Conservation (phyloP, 352 stramenopile species). For the Globisporangium cystogenes region DNA sequence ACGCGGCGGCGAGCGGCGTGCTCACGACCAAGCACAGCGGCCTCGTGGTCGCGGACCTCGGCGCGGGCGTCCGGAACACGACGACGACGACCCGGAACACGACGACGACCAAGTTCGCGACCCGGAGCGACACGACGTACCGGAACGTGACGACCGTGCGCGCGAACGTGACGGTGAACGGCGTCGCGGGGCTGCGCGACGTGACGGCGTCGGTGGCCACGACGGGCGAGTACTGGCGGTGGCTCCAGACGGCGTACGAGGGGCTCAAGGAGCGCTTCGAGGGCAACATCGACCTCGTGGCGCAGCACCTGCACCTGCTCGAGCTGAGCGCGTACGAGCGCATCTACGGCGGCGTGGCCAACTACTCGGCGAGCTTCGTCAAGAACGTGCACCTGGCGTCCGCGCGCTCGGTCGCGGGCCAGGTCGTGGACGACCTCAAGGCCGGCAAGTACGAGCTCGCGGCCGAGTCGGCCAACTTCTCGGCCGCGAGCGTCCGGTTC, state of each 20-base stretch:
- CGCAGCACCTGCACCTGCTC: conserved; percentile 53
- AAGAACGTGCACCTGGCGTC: conserved; percentile 48
- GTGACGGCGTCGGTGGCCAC: conserved; percentile 33
- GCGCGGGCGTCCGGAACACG: not conserved
- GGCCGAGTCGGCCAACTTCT: conserved; percentile 34
- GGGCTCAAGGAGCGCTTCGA: conserved; percentile 49
- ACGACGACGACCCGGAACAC: conserved; percentile 17
- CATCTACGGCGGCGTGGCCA: conserved; percentile 34
- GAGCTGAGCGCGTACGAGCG: conserved; percentile 58
- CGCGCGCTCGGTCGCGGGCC: conserved; percentile 34
- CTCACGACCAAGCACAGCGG: conserved; percentile 54
- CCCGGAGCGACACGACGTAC: conserved; percentile 24
- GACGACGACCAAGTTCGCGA: conserved; percentile 16
- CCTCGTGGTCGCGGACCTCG: conserved; percentile 35
- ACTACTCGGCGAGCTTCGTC: conserved; percentile 45
- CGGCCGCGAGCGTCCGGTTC: conserved; percentile 25
- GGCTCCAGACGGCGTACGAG: conserved; percentile 52
- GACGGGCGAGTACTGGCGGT: conserved; percentile 56
- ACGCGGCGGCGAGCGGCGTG: conserved; percentile 19
- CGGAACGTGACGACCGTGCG: conserved; percentile 27
- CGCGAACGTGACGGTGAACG: conserved; percentile 39
- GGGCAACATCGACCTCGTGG: conserved; percentile 52
- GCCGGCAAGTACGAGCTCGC: conserved; percentile 40
- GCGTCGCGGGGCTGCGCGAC: conserved; percentile 27
- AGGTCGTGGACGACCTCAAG: conserved; percentile 44